phyloP scores from a whole-genome alignment of 2,329 filamentous ascomycete species.

The Boeremia exigua region DNA sequence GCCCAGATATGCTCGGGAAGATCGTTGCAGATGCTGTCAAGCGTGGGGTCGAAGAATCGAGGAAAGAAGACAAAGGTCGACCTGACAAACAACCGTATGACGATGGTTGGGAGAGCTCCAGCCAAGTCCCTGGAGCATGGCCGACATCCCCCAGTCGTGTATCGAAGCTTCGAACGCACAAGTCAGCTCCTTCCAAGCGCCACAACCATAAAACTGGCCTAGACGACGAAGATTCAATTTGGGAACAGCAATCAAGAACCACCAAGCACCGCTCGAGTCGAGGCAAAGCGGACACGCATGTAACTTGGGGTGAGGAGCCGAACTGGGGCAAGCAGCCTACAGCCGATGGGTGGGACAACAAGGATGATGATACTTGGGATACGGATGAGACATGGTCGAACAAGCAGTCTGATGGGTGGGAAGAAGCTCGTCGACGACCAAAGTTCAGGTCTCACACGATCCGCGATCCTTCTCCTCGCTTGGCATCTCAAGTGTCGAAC shows the following conservation, averaged over 20 bases:
- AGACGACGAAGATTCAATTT: too few relatives aligned
- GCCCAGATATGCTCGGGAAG: constrained; percentile 25
- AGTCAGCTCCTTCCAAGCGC: too few relatives aligned
- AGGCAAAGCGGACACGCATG: constrained; percentile 11
- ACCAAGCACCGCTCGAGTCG: constrained; percentile 9
- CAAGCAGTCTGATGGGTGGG: constrained; percentile 1
- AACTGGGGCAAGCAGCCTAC: constrained; percentile 17
- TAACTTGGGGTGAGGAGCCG: constrained; percentile 19
- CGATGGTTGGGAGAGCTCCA: constrained; percentile 4
- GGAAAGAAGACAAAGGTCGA: neutral
- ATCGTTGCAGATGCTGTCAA: constrained; percentile 29
- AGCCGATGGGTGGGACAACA: constrained; percentile 22
- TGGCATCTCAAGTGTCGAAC: neutral
- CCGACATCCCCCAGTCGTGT: constrained; percentile 23
- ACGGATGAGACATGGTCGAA: constrained; percentile 24
- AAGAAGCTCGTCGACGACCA: neutral
- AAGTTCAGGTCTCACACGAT: neutral
- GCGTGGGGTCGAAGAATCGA: constrained; percentile 28
- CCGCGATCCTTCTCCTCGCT: neutral
- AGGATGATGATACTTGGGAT: constrained; percentile 26
- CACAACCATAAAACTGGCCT: too few relatives aligned
- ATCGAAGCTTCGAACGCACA: neutral
- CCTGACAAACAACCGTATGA: neutral
- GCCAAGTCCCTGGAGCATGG: constrained; percentile 35
- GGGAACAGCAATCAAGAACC: neutral